phyloP scores from a whole-genome alignment of 2,329 filamentous ascomycete species.

The Fusarium xylarioides region DNA sequence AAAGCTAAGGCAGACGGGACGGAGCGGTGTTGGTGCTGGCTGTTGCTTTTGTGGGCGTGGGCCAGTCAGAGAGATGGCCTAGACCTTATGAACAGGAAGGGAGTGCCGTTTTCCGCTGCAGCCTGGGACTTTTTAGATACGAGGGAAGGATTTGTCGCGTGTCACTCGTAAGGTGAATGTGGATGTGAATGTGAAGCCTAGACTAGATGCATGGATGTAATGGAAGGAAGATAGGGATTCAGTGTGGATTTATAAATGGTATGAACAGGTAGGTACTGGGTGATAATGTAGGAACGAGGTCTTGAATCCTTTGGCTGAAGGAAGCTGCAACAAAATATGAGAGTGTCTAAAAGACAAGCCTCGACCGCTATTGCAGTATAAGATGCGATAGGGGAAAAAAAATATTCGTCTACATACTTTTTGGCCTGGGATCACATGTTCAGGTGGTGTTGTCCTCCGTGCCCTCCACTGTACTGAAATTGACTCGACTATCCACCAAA shows the following conservation, averaged over 20 bases:
- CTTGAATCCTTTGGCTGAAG: neutral
- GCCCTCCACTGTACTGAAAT: neutral
- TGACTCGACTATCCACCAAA: slow-evolving; percentile 12
- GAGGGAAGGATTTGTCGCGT: slow-evolving; percentile 22
- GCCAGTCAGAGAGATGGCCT: slow-evolving; percentile 43
- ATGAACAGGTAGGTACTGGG: neutral
- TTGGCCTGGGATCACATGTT: slow-evolving; percentile 25
- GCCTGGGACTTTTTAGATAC: slow-evolving; percentile 21
- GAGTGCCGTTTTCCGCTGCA: slow-evolving; percentile 26
- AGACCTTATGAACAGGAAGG: slow-evolving; percentile 40
- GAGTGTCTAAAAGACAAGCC: neutral
- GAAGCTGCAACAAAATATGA: neutral
- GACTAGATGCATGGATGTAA: neutral
- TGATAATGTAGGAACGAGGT: neutral
- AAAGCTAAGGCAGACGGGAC: slow-evolving; percentile 26
- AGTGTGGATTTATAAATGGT: neutral
- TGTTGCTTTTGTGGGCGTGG: slow-evolving; percentile 43
- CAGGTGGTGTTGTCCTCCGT: neutral
- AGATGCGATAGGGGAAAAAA: neutral
- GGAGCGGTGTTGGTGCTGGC: slow-evolving; percentile 15
- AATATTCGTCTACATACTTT: neutral
- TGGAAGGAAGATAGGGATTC: neutral
- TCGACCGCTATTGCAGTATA: neutral
- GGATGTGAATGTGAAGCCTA: neutral
- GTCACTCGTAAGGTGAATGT: slow-evolving; percentile 14